Conservation (phyloP, 352 stramenopile genomes). For the Elongisporangium anandrum region DNA sequence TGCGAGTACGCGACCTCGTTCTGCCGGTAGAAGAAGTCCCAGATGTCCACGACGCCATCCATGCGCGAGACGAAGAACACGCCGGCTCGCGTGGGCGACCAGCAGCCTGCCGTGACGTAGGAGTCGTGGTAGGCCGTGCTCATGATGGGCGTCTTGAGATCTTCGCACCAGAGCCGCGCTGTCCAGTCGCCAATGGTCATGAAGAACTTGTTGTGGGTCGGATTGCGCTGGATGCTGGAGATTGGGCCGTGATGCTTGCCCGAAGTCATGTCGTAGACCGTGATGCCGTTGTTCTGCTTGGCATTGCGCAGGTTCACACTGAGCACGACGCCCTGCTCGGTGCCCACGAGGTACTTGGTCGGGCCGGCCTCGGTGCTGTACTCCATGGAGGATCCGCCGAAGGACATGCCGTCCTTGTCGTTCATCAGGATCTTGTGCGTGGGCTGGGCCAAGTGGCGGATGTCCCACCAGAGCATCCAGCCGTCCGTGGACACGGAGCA, state of each 20-base stretch:
- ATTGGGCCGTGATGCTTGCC: slow-evolving; percentile 96
- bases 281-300: slow-evolving; percentile 97
- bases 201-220: slow-evolving; percentile 98
- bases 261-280: slow-evolving; percentile 91
- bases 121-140: slow-evolving; percentile 95
- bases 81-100: slow-evolving; percentile 92
- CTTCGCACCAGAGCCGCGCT: slow-evolving; percentile 94
- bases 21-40: slow-evolving; percentile 97
- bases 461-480: slow-evolving; percentile 91
- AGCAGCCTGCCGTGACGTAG: slow-evolving; percentile 96
- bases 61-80: slow-evolving; percentile 97
- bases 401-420: slow-evolving; percentile 80
- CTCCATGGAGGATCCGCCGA: slow-evolving; percentile 94
- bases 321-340: slow-evolving; percentile 94
- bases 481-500: slow-evolving; percentile 96
- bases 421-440: slow-evolving; percentile 75
- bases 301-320: slow-evolving; percentile 95
- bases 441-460: slow-evolving; percentile 80
- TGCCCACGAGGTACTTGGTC: slow-evolving; percentile 97
- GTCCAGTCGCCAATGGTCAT: slow-evolving; percentile 98
- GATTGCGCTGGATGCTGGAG: slow-evolving; percentile 95
- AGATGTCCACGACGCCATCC: slow-evolving; percentile 97
- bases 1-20: slow-evolving; percentile 97
- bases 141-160: slow-evolving; percentile 97
- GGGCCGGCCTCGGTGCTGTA: slow-evolving; percentile 96